These are phyloP conservation scores for Eremothecium cymbalariae DNA, from an alignment of 1,139 yeast species.

Conservation along the genomic window DNA sequence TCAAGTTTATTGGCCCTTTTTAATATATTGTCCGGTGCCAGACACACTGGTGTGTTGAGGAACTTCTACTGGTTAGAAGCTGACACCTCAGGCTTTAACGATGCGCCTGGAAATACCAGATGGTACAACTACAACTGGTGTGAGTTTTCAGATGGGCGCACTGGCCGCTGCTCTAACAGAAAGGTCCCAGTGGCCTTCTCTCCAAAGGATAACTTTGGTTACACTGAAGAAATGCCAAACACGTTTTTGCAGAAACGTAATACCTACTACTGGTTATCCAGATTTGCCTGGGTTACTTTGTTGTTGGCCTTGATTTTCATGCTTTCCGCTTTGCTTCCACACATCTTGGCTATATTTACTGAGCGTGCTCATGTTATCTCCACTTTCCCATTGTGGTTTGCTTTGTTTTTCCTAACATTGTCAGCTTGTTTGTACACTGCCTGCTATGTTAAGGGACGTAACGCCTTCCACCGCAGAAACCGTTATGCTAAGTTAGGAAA, in stretches of 20 bases:
- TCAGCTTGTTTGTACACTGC: slow-evolving; percentile 63
- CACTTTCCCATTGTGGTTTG: slow-evolving; percentile 29
- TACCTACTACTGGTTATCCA: slow-evolving; percentile 52
- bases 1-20: slow-evolving; percentile 49
- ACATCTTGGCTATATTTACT: slow-evolving; percentile 27
- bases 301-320: slow-evolving; percentile 52
- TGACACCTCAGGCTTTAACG: slow-evolving; percentile 48
- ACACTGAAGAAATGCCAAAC: slow-evolving; percentile 42
- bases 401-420: slow-evolving; percentile 46
- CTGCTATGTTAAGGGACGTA: slow-evolving; percentile 53
- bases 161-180: slow-evolving; percentile 18
- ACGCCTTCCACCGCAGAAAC: slow-evolving; percentile 45
- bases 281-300: slow-evolving; percentile 62
- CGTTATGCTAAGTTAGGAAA: slow-evolving; percentile 45
- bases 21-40: slow-evolving; percentile 56
- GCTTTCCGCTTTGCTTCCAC: slow-evolving; percentile 41
- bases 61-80: slow-evolving; percentile 67
- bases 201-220: slow-evolving; percentile 61
- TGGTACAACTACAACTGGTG: slow-evolving; percentile 73
- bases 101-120: slow-evolving; percentile 42
- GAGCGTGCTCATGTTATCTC: slow-evolving; percentile 10
- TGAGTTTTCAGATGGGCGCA: slow-evolving; percentile 36
- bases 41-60: slow-evolving; percentile 40
- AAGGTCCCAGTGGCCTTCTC: slow-evolving; percentile 54
- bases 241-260: slow-evolving; percentile 40